A percentile compares a stretch with the other conserved stretches of the same genome.
Conservation (phyloP, 2,329 filamentous ascomycete genomes). For the Akanthomyces dipterigenus region DNA sequence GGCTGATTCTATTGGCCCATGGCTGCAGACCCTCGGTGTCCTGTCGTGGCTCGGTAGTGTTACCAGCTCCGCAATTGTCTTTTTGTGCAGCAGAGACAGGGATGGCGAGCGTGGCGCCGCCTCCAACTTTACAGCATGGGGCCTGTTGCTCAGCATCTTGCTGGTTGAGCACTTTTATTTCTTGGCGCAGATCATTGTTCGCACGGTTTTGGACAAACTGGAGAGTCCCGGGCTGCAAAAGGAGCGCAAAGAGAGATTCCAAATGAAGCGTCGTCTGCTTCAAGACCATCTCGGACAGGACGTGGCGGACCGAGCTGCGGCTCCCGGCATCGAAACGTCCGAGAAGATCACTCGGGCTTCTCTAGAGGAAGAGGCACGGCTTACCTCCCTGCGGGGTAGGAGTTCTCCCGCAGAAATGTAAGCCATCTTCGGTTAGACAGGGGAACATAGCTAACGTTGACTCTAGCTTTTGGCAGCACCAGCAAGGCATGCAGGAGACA, state of each 20-base stretch:
- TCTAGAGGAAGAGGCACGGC: slow-evolving; percentile 57
- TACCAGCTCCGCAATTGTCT: slow-evolving; percentile 80
- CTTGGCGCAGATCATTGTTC: slow-evolving; percentile 64
- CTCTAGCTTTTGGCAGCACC: slow-evolving; percentile 54
- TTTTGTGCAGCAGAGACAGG: slow-evolving; percentile 70
- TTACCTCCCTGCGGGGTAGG: slow-evolving; percentile 41
- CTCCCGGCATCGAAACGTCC: slow-evolving; percentile 41
- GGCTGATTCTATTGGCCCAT: slow-evolving; percentile 89
- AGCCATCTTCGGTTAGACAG: slow-evolving; percentile 17
- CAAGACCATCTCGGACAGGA: slow-evolving; percentile 62
- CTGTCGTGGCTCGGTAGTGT: slow-evolving; percentile 91
- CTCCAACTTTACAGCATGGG: slow-evolving; percentile 69
- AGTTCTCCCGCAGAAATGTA: slow-evolving; percentile 46
- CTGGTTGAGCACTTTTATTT: slow-evolving; percentile 87
- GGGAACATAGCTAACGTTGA: slow-evolving; percentile 17
- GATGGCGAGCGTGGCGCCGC: slow-evolving; percentile 60
- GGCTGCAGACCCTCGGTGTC: slow-evolving; percentile 78
- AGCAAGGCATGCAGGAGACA: slow-evolving; percentile 50
- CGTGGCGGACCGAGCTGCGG: slow-evolving; percentile 40
- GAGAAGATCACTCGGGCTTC: slow-evolving; percentile 59
- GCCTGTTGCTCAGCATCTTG: slow-evolving; percentile 72
- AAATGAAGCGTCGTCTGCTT: slow-evolving; percentile 72
- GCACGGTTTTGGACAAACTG: slow-evolving; percentile 67
- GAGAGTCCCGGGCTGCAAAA: slow-evolving; percentile 83
- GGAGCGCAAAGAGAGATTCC: slow-evolving; percentile 73